phyloP scores from a whole-genome alignment of 305 asterid species.

The Rubia balearica region DNA sequence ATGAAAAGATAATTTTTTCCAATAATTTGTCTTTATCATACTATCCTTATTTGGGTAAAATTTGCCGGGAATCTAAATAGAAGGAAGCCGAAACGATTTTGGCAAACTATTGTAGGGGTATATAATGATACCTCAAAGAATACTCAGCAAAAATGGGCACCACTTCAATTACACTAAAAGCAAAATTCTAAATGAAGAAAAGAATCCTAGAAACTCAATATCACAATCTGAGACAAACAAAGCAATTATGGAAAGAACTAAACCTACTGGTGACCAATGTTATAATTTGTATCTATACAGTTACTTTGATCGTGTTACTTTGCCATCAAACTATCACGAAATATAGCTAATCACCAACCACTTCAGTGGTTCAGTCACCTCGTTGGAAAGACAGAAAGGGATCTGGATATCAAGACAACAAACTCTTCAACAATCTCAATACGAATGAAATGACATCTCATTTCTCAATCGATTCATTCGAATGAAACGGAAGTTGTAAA shows the following conservation, averaged over 20 bases:
- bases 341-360: neutral
- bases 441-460: neutral
- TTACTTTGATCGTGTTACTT: slow-evolving; percentile 2
- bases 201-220: neutral
- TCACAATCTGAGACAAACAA: neutral
- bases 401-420: neutral
- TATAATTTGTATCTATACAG: neutral
- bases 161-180: neutral
- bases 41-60: too few species aligned
- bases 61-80: too few species aligned
- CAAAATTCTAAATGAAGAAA: neutral
- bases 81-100: too few species aligned
- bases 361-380: neutral
- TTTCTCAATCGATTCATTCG: slow-evolving; percentile 10
- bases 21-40: too few species aligned
- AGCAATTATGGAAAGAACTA: neutral
- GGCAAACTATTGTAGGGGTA: too few species aligned
- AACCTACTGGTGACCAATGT: neutral
- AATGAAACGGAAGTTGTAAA: neutral
- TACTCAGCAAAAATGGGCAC: neutral
- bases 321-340: slow-evolving; percentile 3
- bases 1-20: too few species aligned
- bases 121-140: neutral
- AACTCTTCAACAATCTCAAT: neutral
- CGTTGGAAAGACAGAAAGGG: neutral